Base-by-base conservation (phyloP, 805 yeast genomes). In the Wickerhamomyces ciferrii region DNA sequence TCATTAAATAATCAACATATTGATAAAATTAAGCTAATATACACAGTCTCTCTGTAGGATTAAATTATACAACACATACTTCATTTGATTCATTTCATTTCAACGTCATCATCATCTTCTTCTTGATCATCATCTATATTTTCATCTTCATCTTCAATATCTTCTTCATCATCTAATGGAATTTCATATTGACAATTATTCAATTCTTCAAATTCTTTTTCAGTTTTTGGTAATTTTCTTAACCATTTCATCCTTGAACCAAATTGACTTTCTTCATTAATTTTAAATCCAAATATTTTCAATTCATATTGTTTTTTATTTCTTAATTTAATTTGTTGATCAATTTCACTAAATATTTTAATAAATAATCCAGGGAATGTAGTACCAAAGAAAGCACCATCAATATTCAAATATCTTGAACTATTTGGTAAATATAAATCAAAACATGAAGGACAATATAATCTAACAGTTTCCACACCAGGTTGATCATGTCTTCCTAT, bases 181-280 rank as follows among this genome's bases (percentile, higher is more conserved):
- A 80, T 61, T 37, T 69, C 74, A 55, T 76, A 83, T 61, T 85
- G 88, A 60, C 94, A 86, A 34, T 66, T 67, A 6, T 78, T 74
- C 53, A 71, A 81, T 58, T 87, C 95, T 43, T 69, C 74, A 54
- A 76, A 65, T 57, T 86, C 91, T 39, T 71, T 79, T 18, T 68
- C 74, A 3, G 80, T 75, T 39, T 69, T 68, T 4, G 98, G 98
- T 52, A 77, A 72, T 62, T 81, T 82, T 56, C 98, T 79, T 51
- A 92, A 73, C 99, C 99, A 94, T 58, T 76, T 78, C 98, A 94
- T 94, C 55, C 98, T 77, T n/a, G 95, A 91, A 0, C 99, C 99
- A 42, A 86, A 75, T 27, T 76, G 69, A 40, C 96, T 84, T 45
- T 69, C 60, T 61, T 87, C 92, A 57, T 85, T 79, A 25, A 94